These are phyloP conservation scores for Nitzschia putrida DNA, from an alignment of 108 stramenopile genomes.

Conservation along the genomic window DNA sequence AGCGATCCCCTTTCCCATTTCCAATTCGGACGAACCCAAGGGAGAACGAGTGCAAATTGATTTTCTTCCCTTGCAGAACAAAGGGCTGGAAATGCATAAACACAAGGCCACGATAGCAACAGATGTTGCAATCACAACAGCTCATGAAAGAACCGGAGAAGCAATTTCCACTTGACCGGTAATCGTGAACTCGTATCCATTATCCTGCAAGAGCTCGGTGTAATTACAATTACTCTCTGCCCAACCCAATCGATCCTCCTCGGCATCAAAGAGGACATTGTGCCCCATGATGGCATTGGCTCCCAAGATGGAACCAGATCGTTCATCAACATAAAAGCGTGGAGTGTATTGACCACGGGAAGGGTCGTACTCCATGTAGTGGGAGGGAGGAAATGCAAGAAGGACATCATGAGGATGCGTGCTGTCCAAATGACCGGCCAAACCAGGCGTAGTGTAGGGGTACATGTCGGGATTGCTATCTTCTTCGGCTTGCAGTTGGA, in stretches of 20 bases:
- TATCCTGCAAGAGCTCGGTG: too few relatives aligned
- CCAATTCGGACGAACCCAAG: too few relatives aligned
- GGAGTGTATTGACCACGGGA: constrained; percentile 52
- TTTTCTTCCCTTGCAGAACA: too few relatives aligned
- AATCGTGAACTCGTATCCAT: too few relatives aligned
- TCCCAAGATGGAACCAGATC: constrained; percentile 50
- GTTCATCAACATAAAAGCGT: constrained; percentile 66
- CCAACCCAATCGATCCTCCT: constrained; percentile 81
- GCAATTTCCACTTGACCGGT: too few relatives aligned
- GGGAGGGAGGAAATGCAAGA: constrained; percentile 69
- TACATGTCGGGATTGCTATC: constrained; percentile 30
- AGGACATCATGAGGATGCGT: constrained; percentile 64
- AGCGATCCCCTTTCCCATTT: too few relatives aligned
- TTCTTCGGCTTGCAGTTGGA: constrained; percentile 58
- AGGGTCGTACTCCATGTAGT: constrained; percentile 79
- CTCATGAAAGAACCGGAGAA: too few relatives aligned
- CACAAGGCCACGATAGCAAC: too few relatives aligned
- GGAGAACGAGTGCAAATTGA: too few relatives aligned
- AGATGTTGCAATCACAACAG: too few relatives aligned
- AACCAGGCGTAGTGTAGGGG: constrained; percentile 48
- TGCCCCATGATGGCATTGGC: constrained; percentile 92
- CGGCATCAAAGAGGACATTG: constrained; percentile 86
- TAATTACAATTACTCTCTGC: constrained; percentile 35
- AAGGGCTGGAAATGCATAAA: too few relatives aligned
- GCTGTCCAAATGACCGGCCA: constrained; percentile 69